phyloP scores from a whole-genome alignment of 2,329 filamentous ascomycete genomes.

The Fusarium duplospermum region DNA sequence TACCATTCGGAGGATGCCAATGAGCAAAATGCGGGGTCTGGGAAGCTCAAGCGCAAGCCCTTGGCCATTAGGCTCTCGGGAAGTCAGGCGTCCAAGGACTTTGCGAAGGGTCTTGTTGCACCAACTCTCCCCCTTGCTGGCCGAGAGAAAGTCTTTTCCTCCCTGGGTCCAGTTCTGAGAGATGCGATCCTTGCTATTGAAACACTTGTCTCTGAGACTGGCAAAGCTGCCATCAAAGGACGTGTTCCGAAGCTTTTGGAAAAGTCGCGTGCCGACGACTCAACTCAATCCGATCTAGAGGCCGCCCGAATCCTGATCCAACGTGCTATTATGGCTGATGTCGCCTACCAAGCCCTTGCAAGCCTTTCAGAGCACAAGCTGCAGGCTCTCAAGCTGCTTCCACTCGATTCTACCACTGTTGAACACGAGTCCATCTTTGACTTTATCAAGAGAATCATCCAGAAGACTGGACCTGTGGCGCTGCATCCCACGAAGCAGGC shows the following conservation, averaged over 20 bases:
- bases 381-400: conserved; percentile 5
- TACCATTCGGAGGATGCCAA: not conserved
- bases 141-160: conserved; percentile 21
- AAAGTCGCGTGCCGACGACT: not conserved
- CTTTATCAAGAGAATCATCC: conserved; percentile 24
- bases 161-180: conserved; percentile 19
- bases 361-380: conserved; percentile 14
- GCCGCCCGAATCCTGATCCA: conserved; percentile 24
- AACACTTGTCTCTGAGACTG: conserved; percentile 12
- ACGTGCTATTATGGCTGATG: conserved; percentile 31
- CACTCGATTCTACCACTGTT: not conserved
- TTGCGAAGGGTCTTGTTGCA: conserved; percentile 27
- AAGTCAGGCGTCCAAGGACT: not conserved
- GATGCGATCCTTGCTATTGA: not conserved
- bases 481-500: conserved; percentile 16
- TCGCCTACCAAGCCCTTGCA: conserved; percentile 24
- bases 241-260: conserved; percentile 7
- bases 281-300: not conserved
- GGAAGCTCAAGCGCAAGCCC: not conserved
- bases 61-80: conserved; percentile 4
- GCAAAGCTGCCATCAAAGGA: not conserved
- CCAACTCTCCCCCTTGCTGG: conserved; percentile 24
- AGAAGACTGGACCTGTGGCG: conserved; percentile 4
- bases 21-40: not conserved
- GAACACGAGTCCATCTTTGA: conserved; percentile 22